Conservation (phyloP, 163 green algal genomes). For the Chlamydomonas reinhardtii region DNA sequence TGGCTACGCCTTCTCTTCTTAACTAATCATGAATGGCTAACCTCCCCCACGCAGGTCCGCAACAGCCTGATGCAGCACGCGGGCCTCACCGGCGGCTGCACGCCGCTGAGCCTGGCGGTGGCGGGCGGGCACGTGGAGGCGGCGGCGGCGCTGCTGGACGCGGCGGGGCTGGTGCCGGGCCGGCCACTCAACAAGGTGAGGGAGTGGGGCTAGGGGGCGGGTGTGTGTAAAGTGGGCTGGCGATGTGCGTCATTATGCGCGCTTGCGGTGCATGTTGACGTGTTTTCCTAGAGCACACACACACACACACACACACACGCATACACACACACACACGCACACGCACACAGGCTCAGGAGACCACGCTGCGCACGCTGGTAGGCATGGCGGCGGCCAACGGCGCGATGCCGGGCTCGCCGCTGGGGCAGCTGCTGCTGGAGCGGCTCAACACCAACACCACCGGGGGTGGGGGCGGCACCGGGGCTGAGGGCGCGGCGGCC, state of each 20-base stretch:
- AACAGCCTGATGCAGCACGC: constrained; percentile 2
- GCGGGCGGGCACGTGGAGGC: background rate
- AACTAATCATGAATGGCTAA: too few relatives aligned
- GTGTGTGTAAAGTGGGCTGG: too few relatives aligned
- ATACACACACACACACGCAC: too few relatives aligned
- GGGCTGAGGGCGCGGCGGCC: background rate
- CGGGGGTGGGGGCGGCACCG: background rate
- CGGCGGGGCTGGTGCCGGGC: background rate
- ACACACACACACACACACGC: too few relatives aligned
- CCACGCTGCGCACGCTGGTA: background rate
- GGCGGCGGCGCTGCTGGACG: constrained; percentile 4
- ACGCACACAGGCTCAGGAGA: background rate
- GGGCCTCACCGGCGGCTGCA: background rate
- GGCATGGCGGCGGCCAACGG: background rate
- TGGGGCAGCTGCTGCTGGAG: too few relatives aligned
- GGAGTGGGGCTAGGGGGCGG: too few relatives aligned
- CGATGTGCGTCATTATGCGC: too few relatives aligned
- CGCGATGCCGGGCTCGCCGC: too few relatives aligned
- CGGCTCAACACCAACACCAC: background rate
- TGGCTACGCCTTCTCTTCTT: too few relatives aligned
- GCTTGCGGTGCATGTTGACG: too few relatives aligned
- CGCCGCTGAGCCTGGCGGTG: constrained; percentile 1
- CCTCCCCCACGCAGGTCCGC: background rate
- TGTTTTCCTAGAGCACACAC: too few relatives aligned
- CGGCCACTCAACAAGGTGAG: background rate